Evolutionary conservation across 805 yeast genomes (phyloP).

Genomic region (Huiozyma naganishii): DNA sequence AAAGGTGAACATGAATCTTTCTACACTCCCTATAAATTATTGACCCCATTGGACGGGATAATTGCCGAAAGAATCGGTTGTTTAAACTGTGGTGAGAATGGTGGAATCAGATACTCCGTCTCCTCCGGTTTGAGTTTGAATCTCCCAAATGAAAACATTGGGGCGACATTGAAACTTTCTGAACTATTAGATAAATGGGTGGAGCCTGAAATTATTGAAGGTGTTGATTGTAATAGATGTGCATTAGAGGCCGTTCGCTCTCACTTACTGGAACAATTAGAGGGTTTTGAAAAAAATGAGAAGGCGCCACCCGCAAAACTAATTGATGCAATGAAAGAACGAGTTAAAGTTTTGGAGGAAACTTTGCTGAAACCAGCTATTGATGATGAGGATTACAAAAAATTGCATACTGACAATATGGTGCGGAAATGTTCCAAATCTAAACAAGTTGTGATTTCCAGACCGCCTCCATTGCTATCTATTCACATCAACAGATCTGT

Average conservation of each 20-base stretch:
- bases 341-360: constrained; percentile 38
- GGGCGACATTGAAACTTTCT: constrained; percentile 35
- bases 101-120: constrained; percentile 79
- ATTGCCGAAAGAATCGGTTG: constrained; percentile 87
- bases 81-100: constrained; percentile 82
- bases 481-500: constrained; percentile 90
- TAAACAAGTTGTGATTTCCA: constrained; percentile 67
- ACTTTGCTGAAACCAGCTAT: constrained; percentile 61
- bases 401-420: constrained; percentile 63
- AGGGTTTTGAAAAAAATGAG: constrained; percentile 16
- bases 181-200: constrained; percentile 57
- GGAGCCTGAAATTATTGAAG: constrained; percentile 77
- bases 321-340: constrained; percentile 28
- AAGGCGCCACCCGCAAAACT: constrained; percentile 23
- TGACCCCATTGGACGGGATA: constrained; percentile 89
- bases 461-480: constrained; percentile 75
- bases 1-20: constrained; percentile 12
- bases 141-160: constrained; percentile 40
- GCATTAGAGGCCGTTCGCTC: constrained; percentile 53
- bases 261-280: constrained; percentile 34
- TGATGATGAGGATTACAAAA: constrained; percentile 68
- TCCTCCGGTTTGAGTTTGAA: constrained; percentile 64
- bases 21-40: constrained; percentile 33
- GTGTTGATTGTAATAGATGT: constrained; percentile 91
- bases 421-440: constrained; percentile 68